phyloP scores from a whole-genome alignment of 495 filamentous ascomycete genomes.

The Trichoderma virens region DNA sequence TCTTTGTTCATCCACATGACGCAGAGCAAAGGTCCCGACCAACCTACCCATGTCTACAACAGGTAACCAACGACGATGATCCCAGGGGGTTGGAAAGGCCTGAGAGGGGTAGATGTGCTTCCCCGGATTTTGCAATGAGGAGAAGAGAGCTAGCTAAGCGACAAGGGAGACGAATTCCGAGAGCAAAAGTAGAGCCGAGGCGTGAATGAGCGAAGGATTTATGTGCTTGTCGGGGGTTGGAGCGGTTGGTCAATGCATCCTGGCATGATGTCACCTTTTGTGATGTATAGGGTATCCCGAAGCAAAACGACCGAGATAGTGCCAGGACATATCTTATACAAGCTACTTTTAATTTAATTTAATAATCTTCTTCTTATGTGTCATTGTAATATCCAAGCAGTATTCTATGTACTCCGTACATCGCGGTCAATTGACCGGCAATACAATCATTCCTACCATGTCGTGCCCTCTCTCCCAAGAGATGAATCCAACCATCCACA shows the following conservation, averaged over 20 bases:
- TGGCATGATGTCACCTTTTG: constrained; percentile 5
- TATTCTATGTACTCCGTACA: no score
- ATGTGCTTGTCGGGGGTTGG: neutral
- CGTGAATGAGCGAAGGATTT: neutral
- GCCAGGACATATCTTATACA: no score
- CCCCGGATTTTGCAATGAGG: neutral
- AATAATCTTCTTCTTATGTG: no score
- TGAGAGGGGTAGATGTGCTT: neutral
- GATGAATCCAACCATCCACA: no score
- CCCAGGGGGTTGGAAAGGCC: neutral
- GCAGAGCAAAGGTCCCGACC: neutral
- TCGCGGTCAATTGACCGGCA: no score
- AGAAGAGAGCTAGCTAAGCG: neutral
- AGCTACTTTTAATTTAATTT: no score
- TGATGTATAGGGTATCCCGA: no score
- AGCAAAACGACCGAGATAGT: no score
- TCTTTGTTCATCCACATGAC: neutral
- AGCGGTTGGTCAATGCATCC: neutral
- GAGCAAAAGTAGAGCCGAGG: neutral
- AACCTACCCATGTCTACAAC: neutral
- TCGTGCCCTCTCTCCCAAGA: no score
- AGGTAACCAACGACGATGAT: neutral
- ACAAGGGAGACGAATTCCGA: neutral
- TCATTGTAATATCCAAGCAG: no score
- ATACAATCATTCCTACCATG: no score